Evolutionary conservation across 768 basidiomycete genomes (phyloP).

Genomic region (Clavaria fumosa): DNA sequence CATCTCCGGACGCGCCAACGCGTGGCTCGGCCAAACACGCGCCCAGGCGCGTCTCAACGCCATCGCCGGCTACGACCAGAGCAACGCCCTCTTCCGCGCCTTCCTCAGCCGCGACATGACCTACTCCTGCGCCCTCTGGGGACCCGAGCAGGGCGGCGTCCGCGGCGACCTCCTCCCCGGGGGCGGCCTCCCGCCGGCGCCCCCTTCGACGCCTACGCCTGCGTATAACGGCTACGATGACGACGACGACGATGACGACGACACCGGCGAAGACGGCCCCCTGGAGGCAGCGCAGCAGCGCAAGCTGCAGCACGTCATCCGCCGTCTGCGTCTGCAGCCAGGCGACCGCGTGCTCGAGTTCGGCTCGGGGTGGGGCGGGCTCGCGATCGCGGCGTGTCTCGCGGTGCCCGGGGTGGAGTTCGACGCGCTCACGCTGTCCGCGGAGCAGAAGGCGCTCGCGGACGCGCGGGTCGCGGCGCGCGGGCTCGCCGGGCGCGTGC

Average conservation of each 20-base stretch:
- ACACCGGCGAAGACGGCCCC: too few species aligned
- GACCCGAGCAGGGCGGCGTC: constrained; percentile 65
- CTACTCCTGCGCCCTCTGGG: constrained; percentile 84
- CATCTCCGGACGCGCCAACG: constrained; percentile 49
- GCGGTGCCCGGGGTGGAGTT: constrained; percentile 70
- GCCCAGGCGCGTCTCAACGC: constrained; percentile 65
- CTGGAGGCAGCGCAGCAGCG: constrained; percentile 71
- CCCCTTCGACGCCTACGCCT: too few species aligned
- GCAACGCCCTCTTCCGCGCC: constrained; percentile 79
- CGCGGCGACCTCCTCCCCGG: constrained; percentile 48
- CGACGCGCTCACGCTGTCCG: constrained; percentile 76
- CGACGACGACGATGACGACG: too few species aligned
- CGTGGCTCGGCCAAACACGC: constrained; percentile 58
- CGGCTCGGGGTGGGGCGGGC: constrained; percentile 86
- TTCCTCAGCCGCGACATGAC: constrained; percentile 87
- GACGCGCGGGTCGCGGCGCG: constrained; percentile 68
- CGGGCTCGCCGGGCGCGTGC: constrained; percentile 53
- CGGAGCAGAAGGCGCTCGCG: constrained; percentile 77
- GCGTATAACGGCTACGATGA: too few species aligned
- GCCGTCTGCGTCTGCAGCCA: constrained; percentile 57
- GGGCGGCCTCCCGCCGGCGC: too few species aligned
- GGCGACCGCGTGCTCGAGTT: constrained; percentile 81
- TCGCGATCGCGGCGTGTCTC: constrained; percentile 73
- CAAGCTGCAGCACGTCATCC: constrained; percentile 73
- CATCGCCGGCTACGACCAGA: constrained; percentile 83